These are phyloP conservation scores for Fusarium kyushuense DNA, from an alignment of 2,329 filamentous ascomycete species.

Conservation along the genomic window DNA sequence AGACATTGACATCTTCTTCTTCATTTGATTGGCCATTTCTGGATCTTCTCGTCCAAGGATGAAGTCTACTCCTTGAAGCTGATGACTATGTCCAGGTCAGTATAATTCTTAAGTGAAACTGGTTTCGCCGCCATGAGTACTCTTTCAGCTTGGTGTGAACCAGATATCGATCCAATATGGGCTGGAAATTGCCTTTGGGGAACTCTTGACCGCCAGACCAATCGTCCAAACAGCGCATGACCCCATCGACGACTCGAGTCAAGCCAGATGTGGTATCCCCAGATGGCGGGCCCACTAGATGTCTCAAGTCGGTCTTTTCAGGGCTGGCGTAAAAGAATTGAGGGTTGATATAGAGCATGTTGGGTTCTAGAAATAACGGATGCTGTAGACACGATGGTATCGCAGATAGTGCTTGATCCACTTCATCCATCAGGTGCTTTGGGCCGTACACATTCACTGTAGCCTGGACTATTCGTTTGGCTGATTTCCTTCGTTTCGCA, in stretches of 20 bases:
- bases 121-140: rapidly evolving
- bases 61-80: background rate
- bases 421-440: background rate
- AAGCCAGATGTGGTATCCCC: background rate
- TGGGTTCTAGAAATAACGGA: rapidly evolving
- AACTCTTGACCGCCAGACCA: background rate
- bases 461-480: background rate
- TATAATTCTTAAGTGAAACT: rapidly evolving
- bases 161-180: background rate
- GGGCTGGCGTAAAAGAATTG: background rate
- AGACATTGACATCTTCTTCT: rapidly evolving
- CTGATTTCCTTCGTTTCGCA: background rate
- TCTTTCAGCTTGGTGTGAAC: background rate
- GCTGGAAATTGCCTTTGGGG: background rate
- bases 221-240: background rate
- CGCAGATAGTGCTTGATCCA: rapidly evolving
- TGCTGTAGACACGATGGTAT: background rate
- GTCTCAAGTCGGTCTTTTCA: background rate
- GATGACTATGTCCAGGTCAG: background rate
- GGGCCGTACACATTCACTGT: background rate
- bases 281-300: rapidly evolving
- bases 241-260: rapidly evolving
- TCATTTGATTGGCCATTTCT: background rate
- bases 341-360: background rate
- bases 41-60: background rate